Evolutionary conservation across 2,329 filamentous ascomycete species (phyloP).

Genomic region (Sclerotinia subarctica): DNA sequence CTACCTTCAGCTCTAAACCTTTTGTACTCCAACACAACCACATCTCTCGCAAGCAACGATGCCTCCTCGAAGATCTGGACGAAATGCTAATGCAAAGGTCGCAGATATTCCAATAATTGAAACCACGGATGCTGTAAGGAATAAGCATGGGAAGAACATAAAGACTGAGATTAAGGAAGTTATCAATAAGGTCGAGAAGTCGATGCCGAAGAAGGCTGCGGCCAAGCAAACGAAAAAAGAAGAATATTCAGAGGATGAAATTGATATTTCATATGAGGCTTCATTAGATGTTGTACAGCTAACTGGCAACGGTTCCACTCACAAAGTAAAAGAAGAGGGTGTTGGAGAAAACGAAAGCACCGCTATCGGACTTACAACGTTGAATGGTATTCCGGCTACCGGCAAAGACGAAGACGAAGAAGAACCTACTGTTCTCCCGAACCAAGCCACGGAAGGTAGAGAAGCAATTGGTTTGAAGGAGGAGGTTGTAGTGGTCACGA

Average conservation of each 20-base stretch:
- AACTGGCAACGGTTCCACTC: not conserved
- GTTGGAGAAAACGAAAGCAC: not conserved
- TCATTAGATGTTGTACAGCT: no score
- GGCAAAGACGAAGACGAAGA: not conserved
- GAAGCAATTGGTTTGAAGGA: not conserved
- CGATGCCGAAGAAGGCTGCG: not conserved
- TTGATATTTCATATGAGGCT: no score
- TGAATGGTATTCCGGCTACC: no score
- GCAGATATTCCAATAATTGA: slow-evolving; percentile 17
- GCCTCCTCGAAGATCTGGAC: slow-evolving; percentile 31
- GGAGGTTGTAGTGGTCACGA: not conserved
- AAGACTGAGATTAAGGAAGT: slow-evolving; percentile 25
- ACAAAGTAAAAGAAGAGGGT: not conserved
- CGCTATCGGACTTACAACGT: no score
- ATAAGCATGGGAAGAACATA: slow-evolving; percentile 25
- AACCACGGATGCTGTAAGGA: slow-evolving; percentile 16
- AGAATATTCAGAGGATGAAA: not conserved
- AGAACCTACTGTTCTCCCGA: not conserved
- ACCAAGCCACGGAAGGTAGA: not conserved
- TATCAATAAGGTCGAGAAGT: slow-evolving; percentile 21
- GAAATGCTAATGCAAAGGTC: slow-evolving; percentile 22
- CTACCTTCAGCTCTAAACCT: not conserved
- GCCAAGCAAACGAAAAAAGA: slow-evolving; percentile 2
- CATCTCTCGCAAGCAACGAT: slow-evolving; percentile 25
- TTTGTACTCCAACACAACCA: not conserved